Percentiles rank a stretch among this genome's conserved stretches.
Conservation (phyloP, 2,329 filamentous ascomycete species). For the Dactylonectria macrodidyma region DNA sequence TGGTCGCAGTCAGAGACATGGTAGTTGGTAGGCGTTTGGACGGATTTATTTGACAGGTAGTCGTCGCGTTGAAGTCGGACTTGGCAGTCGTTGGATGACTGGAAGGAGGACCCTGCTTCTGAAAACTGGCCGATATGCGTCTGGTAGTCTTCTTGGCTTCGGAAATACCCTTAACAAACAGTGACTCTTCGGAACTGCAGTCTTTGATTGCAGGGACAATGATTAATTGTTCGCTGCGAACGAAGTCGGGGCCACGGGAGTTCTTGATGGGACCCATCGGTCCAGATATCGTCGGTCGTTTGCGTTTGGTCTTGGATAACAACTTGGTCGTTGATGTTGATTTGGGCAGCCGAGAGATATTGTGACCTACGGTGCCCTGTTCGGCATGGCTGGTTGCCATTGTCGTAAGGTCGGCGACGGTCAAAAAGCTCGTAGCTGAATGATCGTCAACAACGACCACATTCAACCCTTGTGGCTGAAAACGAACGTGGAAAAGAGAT, state of each 20-base stretch:
- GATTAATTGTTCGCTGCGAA: conserved; percentile 53
- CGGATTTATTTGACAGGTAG: conserved; percentile 30
- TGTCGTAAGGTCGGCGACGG: neutral
- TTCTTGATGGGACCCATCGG: conserved; percentile 57
- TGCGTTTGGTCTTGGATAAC: conserved; percentile 37
- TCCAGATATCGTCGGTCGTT: conserved; percentile 52
- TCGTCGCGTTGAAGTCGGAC: conserved; percentile 47
- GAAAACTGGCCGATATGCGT: conserved; percentile 52
- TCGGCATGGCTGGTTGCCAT: conserved; percentile 41
- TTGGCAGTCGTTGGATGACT: conserved; percentile 51
- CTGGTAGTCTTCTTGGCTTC: conserved; percentile 38
- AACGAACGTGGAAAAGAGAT: neutral
- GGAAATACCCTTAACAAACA: conserved; percentile 17
- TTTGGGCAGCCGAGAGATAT: conserved; percentile 33
- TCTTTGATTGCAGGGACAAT: conserved; percentile 56
- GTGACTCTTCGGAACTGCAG: conserved; percentile 46
- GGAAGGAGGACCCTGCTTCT: conserved; percentile 41
- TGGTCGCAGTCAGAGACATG: conserved; percentile 31
- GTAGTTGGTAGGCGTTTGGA: conserved; percentile 36
- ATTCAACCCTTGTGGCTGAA: neutral
- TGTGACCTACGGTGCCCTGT: conserved; percentile 25
- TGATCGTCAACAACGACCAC: neutral
- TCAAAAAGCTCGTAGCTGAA: neutral
- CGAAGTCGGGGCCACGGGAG: conserved; percentile 53
- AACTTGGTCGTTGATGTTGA: conserved; percentile 23